phyloP scores from a whole-genome alignment of 2,329 filamentous ascomycete genomes.

The Penicillium sclerotigenum region DNA sequence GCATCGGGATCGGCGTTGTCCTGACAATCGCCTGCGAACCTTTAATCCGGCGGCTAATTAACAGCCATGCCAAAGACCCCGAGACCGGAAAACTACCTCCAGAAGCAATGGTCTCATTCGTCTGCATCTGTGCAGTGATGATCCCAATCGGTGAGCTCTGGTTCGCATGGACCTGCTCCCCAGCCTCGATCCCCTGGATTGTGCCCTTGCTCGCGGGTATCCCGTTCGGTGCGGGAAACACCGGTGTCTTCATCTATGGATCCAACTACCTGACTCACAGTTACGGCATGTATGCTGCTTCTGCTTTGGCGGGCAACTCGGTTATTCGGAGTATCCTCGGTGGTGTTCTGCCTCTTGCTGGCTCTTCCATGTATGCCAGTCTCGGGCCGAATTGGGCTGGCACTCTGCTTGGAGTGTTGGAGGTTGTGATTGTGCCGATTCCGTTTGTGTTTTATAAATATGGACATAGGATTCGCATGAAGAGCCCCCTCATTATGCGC shows the following conservation, averaged over 20 bases:
- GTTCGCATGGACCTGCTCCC: conserved; percentile 85
- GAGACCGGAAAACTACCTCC: conserved; percentile 69
- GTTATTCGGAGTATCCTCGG: conserved; percentile 70
- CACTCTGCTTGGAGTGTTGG: conserved; percentile 69
- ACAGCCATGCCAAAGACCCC: conserved; percentile 70
- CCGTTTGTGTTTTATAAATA: conserved; percentile 73
- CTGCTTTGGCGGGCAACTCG: conserved; percentile 74
- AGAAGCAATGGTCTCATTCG: conserved; percentile 76
- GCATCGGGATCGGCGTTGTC: conserved; percentile 60
- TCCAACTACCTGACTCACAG: conserved; percentile 75
- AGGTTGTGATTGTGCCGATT: conserved; percentile 72
- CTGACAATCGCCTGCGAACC: conserved; percentile 59
- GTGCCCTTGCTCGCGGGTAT: conserved; percentile 73
- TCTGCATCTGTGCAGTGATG: conserved; percentile 72
- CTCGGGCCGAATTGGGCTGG: conserved; percentile 76
- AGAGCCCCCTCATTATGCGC: conserved; percentile 54
- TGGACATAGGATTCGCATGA: conserved; percentile 55
- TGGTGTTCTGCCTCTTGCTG: conserved; percentile 74
- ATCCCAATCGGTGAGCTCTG: conserved; percentile 76
- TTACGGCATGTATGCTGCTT: conserved; percentile 79
- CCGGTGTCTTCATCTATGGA: conserved; percentile 75
- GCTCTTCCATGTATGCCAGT: conserved; percentile 65
- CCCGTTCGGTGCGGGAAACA: conserved; percentile 75
- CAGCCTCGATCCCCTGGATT: conserved; percentile 75
- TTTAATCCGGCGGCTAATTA: conserved; percentile 72